Base-by-base conservation (phyloP, 2,329 filamentous ascomycete genomes). In the Penicillium psychrosexuale region DNA sequence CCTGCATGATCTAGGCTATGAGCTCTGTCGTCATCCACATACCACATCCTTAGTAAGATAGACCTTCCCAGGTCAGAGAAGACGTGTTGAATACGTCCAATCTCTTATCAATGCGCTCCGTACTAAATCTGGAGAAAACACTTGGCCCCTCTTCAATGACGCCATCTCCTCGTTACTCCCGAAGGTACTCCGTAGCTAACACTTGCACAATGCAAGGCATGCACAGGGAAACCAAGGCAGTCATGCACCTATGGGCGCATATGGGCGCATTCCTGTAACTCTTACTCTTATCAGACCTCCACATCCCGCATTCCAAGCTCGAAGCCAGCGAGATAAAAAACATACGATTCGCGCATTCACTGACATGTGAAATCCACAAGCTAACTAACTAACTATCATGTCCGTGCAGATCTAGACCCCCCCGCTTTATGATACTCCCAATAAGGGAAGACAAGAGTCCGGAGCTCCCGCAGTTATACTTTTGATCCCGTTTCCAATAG, bases 1-100 rank as follows among this genome's bases (percentile, higher is more conserved):
- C 57, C 57, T 59, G 57, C 57, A 52, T 47, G 50, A 39, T 58
- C 56, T 58, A 53, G 56, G 42, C 19, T 45, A 27, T 30, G 22
- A 56, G 56, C 31, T 39, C 39, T 40, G 48, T 56, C 49, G 42
- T 52, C 49, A 52, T 51, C n/a, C 7, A n/a, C 13, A 27, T 28
- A 42, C 39, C 27, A 31, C 12, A 31, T 22, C 7, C 17, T 31
- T 45, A 22, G 47, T 40, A 22, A 40, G 17, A n/a, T 39, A 24
- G 22, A 2, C 22, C 22, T 24, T 24, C 5, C 22, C 22, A 24
- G 5, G 3, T 24, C 22, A 24, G 5, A n/a, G 13, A 27, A 9
- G 12, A 38, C 17, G 19, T 42, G 22, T 5, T 24, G 11, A 42
- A 28, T 42, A 27, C 8, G 7, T 42, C 22, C 22, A 22, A 47